Percentiles rank a stretch among this genome's conserved stretches.
Conservation (phyloP, 768 basidiomycete species). For the Termitomyces eurrhizus region DNA sequence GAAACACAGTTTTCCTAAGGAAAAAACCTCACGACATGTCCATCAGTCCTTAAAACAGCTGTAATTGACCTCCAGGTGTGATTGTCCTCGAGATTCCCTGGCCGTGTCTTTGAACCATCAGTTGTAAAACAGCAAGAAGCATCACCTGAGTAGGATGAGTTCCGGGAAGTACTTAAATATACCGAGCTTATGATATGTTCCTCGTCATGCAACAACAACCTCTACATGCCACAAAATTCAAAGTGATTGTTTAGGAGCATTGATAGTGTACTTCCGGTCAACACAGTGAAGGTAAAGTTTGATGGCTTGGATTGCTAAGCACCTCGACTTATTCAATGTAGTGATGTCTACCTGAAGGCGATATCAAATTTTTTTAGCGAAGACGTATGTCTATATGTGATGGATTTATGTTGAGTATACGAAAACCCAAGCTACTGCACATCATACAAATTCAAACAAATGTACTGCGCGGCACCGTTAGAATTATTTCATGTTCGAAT, state of each 20-base stretch:
- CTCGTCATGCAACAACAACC: background rate
- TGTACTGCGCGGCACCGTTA: background rate
- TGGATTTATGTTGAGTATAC: background rate
- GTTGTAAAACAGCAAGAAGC: background rate
- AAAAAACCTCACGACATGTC: background rate
- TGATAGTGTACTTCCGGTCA: background rate
- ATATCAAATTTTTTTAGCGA: background rate
- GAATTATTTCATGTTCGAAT: background rate
- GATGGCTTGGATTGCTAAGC: background rate
- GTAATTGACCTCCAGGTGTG: too few relatives aligned
- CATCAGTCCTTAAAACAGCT: too few relatives aligned
- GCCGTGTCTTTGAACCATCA: too few relatives aligned
- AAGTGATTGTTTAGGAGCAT: background rate
- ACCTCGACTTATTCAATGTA: background rate
- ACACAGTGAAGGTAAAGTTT: background rate
- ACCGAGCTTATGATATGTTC: background rate
- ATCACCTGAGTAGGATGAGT: background rate
- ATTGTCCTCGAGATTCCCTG: too few relatives aligned
- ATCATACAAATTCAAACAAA: background rate
- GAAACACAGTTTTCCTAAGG: too few relatives aligned
- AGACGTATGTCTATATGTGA: background rate
- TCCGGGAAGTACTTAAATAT: too few relatives aligned
- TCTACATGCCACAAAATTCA: background rate
- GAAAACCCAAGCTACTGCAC: background rate
- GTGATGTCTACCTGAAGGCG: background rate